Evolutionary conservation across 2,329 filamentous ascomycete species (phyloP).

Genomic region (Pestalotiopsis sp.): DNA sequence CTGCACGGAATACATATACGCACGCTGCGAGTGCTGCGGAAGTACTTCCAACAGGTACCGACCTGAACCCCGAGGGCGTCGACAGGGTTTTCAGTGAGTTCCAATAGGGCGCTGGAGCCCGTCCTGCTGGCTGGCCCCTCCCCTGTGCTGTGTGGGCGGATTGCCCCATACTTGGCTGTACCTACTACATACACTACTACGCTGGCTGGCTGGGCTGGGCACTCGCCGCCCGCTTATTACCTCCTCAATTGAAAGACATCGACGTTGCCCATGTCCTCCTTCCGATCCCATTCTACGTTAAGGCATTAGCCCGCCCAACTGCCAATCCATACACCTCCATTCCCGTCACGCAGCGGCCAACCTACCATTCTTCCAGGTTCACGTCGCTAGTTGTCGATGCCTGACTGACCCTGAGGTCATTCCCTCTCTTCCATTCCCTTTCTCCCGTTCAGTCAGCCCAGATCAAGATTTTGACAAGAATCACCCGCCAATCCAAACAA

Average conservation of each 20-base stretch:
- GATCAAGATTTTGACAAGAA: not conserved
- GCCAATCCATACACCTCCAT: not conserved
- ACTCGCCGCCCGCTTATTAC: not conserved
- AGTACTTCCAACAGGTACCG: not conserved
- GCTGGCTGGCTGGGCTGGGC: not conserved
- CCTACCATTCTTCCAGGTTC: not conserved
- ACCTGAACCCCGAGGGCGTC: not conserved
- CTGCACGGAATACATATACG: not conserved
- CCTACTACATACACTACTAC: not conserved
- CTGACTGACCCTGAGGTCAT: constrained; percentile 7
- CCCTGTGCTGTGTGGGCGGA: not conserved
- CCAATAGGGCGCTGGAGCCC: not conserved
- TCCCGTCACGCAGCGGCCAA: not conserved
- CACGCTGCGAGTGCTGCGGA: not conserved
- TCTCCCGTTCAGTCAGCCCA: not conserved
- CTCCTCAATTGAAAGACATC: not conserved
- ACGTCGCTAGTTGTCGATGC: not conserved
- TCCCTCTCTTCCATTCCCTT: not conserved
- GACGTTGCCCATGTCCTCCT: not conserved
- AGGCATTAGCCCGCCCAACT: not conserved
- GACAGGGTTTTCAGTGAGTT: not conserved
- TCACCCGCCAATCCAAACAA: constrained; percentile 10
- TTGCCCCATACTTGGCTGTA: not conserved
- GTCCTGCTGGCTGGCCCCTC: no score
- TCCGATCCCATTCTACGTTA: not conserved